Conservation (phyloP, 176 grass and related monocot genomes). For the Oryza meyeriana region DNA sequence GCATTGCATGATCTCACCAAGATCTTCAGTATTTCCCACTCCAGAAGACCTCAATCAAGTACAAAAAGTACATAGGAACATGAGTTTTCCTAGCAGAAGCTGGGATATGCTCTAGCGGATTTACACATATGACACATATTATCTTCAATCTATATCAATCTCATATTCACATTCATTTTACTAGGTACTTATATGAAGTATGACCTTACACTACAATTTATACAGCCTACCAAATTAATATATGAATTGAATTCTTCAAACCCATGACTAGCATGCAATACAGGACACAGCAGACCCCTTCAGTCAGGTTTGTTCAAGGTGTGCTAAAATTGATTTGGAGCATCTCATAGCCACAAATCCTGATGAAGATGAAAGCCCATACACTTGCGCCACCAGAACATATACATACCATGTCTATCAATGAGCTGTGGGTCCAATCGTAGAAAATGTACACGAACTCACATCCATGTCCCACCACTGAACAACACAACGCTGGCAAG, state of each 20-base stretch:
- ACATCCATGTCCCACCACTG: slow-evolving; percentile 72
- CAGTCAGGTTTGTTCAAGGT: background rate
- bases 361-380: slow-evolving; percentile 14
- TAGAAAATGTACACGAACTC: slow-evolving; percentile 93
- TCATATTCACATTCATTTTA: slow-evolving; percentile 33
- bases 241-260: slow-evolving; percentile 25
- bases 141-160: background rate
- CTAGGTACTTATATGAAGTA: background rate
- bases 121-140: background rate
- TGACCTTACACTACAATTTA: slow-evolving; percentile 1
- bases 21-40: background rate
- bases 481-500: slow-evolving; percentile 16
- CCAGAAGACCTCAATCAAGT: background rate
- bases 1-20: background rate
- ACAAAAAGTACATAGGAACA: background rate
- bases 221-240: background rate
- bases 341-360: slow-evolving; percentile 31
- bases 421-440: slow-evolving; percentile 77
- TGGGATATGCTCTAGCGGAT: background rate
- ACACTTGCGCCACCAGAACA: slow-evolving; percentile 63
- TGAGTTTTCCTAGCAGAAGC: background rate
- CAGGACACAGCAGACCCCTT: background rate
- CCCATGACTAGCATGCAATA: background rate
- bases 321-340: background rate
- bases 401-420: slow-evolving; percentile 73